A percentile compares a stretch with the other conserved stretches of the same genome.
Evolutionary conservation across 768 basidiomycete genomes (phyloP).

Genomic region (Amanita polypyramis): DNA sequence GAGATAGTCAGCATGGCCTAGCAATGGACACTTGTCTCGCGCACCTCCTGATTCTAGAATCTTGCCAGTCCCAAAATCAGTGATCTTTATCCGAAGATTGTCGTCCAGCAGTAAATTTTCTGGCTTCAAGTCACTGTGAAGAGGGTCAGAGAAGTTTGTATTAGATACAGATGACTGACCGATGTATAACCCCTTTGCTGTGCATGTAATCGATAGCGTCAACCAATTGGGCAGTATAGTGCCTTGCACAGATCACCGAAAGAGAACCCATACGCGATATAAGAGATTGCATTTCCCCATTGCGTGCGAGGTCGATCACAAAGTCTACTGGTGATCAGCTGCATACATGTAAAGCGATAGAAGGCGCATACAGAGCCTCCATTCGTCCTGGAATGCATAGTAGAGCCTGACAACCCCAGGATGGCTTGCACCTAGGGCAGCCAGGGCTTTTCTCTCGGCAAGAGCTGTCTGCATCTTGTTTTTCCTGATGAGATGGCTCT

Average conservation of each 20-base stretch:
- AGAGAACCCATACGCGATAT: constrained; percentile 80
- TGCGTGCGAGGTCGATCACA: constrained; percentile 64
- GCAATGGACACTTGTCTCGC: constrained; percentile 22
- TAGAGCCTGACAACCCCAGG: constrained; percentile 75
- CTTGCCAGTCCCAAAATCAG: constrained; percentile 94
- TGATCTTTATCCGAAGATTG: constrained; percentile 83
- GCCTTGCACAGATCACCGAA: constrained; percentile 61
- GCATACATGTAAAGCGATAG: neutral
- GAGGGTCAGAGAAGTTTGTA: neutral
- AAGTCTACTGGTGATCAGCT: constrained; percentile 39
- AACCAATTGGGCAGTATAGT: constrained; percentile 85
- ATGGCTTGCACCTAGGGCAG: constrained; percentile 63
- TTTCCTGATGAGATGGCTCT: constrained; percentile 70
- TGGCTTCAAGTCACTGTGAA: constrained; percentile 61
- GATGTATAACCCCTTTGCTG: constrained; percentile 79
- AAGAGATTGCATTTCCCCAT: constrained; percentile 69
- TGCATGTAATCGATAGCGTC: constrained; percentile 91
- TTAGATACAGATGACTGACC: constrained; percentile 26
- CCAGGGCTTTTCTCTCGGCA: constrained; percentile 71
- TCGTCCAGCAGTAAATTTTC: constrained; percentile 88
- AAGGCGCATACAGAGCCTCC: constrained; percentile 62
- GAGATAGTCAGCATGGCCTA: constrained; percentile 19
- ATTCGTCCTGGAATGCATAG: constrained; percentile 80
- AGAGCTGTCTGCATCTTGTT: constrained; percentile 71
- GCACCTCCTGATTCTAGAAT: constrained; percentile 32